phyloP scores from a whole-genome alignment of 202 grass and related monocot genomes.

The Musa balbisiana region DNA sequence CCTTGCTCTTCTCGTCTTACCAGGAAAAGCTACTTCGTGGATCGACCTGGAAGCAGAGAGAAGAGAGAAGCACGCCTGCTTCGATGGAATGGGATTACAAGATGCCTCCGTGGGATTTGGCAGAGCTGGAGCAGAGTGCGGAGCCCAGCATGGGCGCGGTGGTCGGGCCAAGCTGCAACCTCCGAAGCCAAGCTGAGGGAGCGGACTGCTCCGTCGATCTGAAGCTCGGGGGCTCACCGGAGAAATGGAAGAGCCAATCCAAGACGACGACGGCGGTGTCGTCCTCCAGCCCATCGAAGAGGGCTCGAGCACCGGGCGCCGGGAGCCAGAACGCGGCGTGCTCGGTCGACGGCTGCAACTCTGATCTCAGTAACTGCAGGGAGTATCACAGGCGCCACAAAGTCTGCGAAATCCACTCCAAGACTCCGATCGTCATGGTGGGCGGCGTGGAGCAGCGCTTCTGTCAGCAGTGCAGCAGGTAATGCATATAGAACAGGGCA shows the following conservation, averaged over 20 bases:
- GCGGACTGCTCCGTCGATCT: constrained; percentile 22
- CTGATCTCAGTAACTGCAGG: constrained; percentile 16
- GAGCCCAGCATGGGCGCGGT: neutral
- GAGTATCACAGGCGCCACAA: constrained; percentile 24
- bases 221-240: constrained; percentile 18
- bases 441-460: constrained; percentile 13
- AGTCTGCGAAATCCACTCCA: constrained; percentile 20
- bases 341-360: constrained; percentile 14
- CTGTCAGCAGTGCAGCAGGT: constrained; percentile 27
- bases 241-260: constrained; percentile 13
- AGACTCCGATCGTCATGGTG: constrained; percentile 16
- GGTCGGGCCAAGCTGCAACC: neutral
- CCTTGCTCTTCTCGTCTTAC: too few species aligned
- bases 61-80: neutral
- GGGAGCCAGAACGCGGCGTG: constrained; percentile 1
- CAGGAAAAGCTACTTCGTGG: too few species aligned
- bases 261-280: neutral
- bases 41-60: too few species aligned
- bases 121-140: constrained; percentile 13
- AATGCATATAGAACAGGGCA: constrained; percentile 1
- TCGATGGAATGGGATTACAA: constrained; percentile 29
- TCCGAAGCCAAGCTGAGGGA: constrained; percentile 1
- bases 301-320: constrained; percentile 8
- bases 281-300: constrained; percentile 9
- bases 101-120: constrained; percentile 20